These are phyloP conservation scores for Mucor mucedo DNA, from an alignment of 371 early-diverging fungal genomes.

Conservation along the genomic window DNA sequence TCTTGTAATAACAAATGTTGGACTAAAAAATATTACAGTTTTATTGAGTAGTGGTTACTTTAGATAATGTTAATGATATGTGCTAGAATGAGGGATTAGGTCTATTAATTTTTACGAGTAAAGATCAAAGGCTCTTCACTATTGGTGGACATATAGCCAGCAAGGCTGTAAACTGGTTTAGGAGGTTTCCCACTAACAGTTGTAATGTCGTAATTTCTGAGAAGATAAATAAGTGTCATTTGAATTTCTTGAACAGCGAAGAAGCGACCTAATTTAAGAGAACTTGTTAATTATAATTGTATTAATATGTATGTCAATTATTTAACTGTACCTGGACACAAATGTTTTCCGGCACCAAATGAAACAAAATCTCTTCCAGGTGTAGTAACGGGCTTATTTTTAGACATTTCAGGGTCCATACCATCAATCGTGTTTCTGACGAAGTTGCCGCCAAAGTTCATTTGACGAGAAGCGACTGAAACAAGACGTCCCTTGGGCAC, in stretches of 20 bases:
- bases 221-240: constrained; percentile 30
- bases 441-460: constrained; percentile 34
- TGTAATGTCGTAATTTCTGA: constrained; percentile 32
- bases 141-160: constrained; percentile 14
- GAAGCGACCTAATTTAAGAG: constrained; percentile 34
- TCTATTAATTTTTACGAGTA: constrained; percentile 4
- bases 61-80: too few relatives aligned
- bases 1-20: too few relatives aligned
- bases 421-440: constrained; percentile 18
- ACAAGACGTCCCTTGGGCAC: constrained; percentile 41
- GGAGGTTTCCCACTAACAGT: constrained; percentile 28
- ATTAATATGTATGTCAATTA: not conserved
- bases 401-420: constrained; percentile 35
- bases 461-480: constrained; percentile 25
- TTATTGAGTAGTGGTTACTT: too few relatives aligned
- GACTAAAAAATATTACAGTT: too few relatives aligned
- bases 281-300: not conserved
- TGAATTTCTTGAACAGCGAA: constrained; percentile 58
- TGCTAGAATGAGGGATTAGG: too few relatives aligned
- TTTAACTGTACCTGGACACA: constrained; percentile 27
- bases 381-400: constrained; percentile 20
- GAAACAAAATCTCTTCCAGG: constrained; percentile 36
- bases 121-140: constrained; percentile 36
- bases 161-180: constrained; percentile 23
- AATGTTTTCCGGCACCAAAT: constrained; percentile 44